Base-by-base conservation (phyloP, 202 grass and related monocot genomes). In the Setaria viridis region DNA sequence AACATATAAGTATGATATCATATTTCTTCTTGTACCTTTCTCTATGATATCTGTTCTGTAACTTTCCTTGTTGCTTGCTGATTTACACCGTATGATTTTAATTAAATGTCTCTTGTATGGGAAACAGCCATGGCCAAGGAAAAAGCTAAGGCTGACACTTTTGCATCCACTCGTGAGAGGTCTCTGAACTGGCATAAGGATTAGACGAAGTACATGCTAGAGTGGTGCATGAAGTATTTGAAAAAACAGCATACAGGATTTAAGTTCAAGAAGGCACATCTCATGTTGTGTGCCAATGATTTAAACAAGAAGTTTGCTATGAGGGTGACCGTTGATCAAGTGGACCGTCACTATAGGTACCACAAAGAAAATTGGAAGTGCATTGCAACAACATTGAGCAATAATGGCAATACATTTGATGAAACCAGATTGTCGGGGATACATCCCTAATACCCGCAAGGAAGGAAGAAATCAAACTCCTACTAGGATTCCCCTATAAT, bases 331-430 rank as follows among this genome's bases (percentile, higher is more conserved):
- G 1, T 51, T 53, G 16, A 1, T 50, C 77, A 67, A 67, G 65
- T 81, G 7, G 33, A 56, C 4, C 20, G 35, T 29, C 65, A 81
- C 65, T 70, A 19, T 0, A 55, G 33, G 63, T 9, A 54, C 11
- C 53, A 67, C 32, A 81, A 69, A 43, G 48, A 43, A 34, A 79
- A 50, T 2, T 21, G 5, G 60, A 35, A 46, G 7, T 33, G 19
- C 2, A 8, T 78, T 5, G 41, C 13, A 4, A 3, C 0, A 32
- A 14, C 57, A 11, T 78, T 78, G 5, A 33, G 15, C 7, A 78
- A 78, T 1, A 63, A 25, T 64, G 76, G 76, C 3, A 79, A 79
- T 8, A 4, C 15, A 7, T 79, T 79, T 79, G 76, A 79, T 9
- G 1, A 32, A 5, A 64, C 1, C 2, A 66, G 46, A 60, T 57